Base-by-base conservation (phyloP, 108 stramenopile species). In the Cyclotella atomus region DNA sequence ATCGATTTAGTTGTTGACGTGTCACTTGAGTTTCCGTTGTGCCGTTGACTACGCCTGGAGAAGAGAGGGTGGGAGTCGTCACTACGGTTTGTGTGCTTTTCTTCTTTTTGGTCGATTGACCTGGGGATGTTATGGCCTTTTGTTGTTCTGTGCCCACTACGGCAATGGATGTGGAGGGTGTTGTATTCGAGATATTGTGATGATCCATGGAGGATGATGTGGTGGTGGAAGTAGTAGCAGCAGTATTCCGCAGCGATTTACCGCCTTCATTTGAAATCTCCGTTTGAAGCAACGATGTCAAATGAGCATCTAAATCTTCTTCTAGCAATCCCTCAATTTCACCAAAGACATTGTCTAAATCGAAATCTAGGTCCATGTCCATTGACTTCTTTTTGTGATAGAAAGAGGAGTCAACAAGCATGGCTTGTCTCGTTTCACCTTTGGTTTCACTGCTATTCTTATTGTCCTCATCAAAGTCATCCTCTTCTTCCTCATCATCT, bases 301-400 rank as follows among this genome's bases (percentile, higher is more conserved):
- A 88, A 10, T 91, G 88, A n/a, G 91, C 90, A 65, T 95, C 91
- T 54, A 92, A 65, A 55, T 95, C 93, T 77, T 95, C 93, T 73
- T 95, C 91, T 57, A 91, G 67, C 52, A 95, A 71, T 38, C 84
- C 90, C 65, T 91, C 89, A 32, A 92, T 67, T 56, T 89, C 85
- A 45, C 70, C 67, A 50, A 87, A 57, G 20, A 79, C 30, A 29
- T 41, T 21, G 47, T 55, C 47, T 19, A 49, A 49, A 49, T 49
- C 47, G n/a, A 49, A 49, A n/a, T 49, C 47, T 41, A n/a, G n/a
- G 12, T 41, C 38, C 38, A 9, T 41, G 9, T 12, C 38, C 38
- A 7, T 41, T 12, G 38, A 41, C 9, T 7, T 7, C 7, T 7
- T 41, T 9, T 41, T 12, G 38, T 41, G 12, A 12, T n/a, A 9